These are phyloP conservation scores for Fusarium armeniacum DNA, from an alignment of 2,329 filamentous ascomycete genomes.

Conservation along the genomic window DNA sequence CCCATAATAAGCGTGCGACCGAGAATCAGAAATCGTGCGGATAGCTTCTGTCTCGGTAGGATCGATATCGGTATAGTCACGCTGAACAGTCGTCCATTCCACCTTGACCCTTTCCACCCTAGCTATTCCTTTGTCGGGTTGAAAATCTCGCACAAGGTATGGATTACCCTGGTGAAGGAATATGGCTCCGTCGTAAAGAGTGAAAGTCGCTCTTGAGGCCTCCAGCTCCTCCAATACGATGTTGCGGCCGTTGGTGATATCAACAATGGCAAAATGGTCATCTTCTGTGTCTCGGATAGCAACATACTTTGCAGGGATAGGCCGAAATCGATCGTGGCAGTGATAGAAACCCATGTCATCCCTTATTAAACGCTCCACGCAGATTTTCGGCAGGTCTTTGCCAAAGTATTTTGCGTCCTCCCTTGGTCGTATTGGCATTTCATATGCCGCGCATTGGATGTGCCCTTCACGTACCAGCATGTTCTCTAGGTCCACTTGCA, in stretches of 20 bases:
- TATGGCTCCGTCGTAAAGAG: conserved; percentile 95
- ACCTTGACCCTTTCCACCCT: conserved; percentile 91
- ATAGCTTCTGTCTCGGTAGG: conserved; percentile 93
- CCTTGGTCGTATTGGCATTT: conserved; percentile 88
- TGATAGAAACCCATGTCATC: conserved; percentile 89
- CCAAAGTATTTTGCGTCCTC: conserved; percentile 87
- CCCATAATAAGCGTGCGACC: conserved; percentile 84
- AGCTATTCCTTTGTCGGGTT: conserved; percentile 83
- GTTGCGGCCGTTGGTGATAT: conserved; percentile 86
- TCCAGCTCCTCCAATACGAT: conserved; percentile 95
- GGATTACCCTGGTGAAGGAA: conserved; percentile 96
- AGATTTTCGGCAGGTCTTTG: conserved; percentile 76
- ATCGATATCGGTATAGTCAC: conserved; percentile 95
- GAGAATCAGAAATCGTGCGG: conserved; percentile 73
- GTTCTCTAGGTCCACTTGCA: conserved; percentile 93
- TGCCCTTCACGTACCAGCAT: conserved; percentile 93
- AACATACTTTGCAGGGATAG: conserved; percentile 84
- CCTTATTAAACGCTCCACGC: conserved; percentile 77
- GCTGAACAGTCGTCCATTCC: conserved; percentile 93
- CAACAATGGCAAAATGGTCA: conserved; percentile 93
- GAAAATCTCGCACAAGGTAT: conserved; percentile 92
- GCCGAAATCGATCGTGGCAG: conserved; percentile 88
- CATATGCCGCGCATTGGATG: conserved; percentile 93
- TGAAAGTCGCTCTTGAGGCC: conserved; percentile 93
- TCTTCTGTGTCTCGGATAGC: conserved; percentile 90